Base-by-base conservation (phyloP, 1,284 basidiomycete genomes). In the Leccinum glutinopallens region DNA sequence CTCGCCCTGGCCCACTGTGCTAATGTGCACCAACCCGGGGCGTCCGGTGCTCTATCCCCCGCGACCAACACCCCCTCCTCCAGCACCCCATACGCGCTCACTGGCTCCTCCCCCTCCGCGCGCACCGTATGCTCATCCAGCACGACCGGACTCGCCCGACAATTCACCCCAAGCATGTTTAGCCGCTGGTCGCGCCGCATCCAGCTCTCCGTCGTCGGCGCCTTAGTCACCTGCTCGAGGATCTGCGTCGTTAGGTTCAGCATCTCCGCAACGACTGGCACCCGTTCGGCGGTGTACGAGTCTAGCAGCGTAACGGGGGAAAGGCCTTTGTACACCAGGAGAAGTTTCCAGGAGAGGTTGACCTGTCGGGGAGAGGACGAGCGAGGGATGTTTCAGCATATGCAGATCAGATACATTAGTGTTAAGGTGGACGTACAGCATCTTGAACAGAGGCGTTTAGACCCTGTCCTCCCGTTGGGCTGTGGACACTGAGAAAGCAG, bases 391-490 rank as follows among this genome's bases (percentile, higher is more conserved):
- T 12, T 19, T 49, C 12, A 49, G 19, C 12, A 49, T 22, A 46
- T 3, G 19, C 19, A 6, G 46, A 49, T 54, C 13, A 54, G 25
- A 54, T 54, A 54, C 13, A 29, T 29, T 15, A 29, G 25, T 49
- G 46, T 49, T 19, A 5, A 8, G 25, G 15, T 29, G 13, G 25
- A 67, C 77, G 35, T 54, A 80, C 80, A 2, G 79, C 69, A 66
- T 83, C 80, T 64, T 81, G 80, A 10, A 81, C 69, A 25, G 75
- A 67, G 0, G 77, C 71, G 58, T 82, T 83, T 39, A 81, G 66
- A 13, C 80, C 82, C 63, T 83, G 81, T 5, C 81, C 80, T n/a
- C 83, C 82, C 1, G 78, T 76, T 29, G 80, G 81, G 56, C 78
- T 81, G 64, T 83, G 82, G 17, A 80, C 76, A 66, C 82, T 83